Evolutionary conservation across 2,329 filamentous ascomycete species (phyloP), one percentile per base, ranked within the genome.

Genomic region (Hypoxylon sp.): DNA sequence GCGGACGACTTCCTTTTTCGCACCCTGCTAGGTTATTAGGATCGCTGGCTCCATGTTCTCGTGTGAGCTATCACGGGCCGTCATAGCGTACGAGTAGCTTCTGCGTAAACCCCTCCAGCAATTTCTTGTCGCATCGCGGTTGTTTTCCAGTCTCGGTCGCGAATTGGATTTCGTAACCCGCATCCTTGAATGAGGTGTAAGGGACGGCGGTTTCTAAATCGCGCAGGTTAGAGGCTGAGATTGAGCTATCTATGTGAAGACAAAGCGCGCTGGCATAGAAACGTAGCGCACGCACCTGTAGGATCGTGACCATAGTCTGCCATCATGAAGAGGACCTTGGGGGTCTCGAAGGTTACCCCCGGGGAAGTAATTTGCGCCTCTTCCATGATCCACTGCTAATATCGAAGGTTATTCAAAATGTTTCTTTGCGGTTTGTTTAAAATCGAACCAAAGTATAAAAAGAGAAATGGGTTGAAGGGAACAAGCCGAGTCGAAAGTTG

Each of bases 261-360:
- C 6, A 43, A 43, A 14, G 49, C 21, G 17, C 38, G 45, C 17
- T 41, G 30, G 21, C 1, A 7, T 49, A n/a, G 25, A 25, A 5
- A 41, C 21, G 45, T 46, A 17, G 55, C 69, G 41, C 69, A 86
- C 69, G 41, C 68, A 86, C 85, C 84, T 48, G 85, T 86, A 1
- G 85, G 85, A 69, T 87, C 85, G 70, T 87, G 83, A 46, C 84
- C 85, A 67, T 86, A 86, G 71, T 87, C 84, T 45, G 84, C 81
- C 84, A 87, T 86, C 58, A 85, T 70, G 46, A 86, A 81, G 41
- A 85, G 72, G 23, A 80, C 80, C 67, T 82, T 84, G 2, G 76
- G 69, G 1, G 67, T 62, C n/a, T 64, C 32, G 23, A 61, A 60
- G 9, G 71, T 62, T 9, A 69, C 66, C 9, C 73, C 73, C 1